Conservation (phyloP, 176 grass and related monocot species). For the Phyllostachys edulis region DNA sequence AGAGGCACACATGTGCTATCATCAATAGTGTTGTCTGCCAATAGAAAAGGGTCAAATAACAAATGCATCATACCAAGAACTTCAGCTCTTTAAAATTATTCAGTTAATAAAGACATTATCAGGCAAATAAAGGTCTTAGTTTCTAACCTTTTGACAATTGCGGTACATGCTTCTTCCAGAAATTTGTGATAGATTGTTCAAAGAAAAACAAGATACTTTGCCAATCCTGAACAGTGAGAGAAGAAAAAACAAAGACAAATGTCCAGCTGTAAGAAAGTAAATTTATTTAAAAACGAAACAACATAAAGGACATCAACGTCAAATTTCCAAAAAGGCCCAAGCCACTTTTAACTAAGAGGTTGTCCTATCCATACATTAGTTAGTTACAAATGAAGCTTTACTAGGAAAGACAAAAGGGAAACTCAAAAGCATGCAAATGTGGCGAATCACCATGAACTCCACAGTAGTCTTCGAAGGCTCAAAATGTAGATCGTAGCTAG, state of each 20-base stretch:
- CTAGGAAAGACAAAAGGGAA: constrained; percentile 18
- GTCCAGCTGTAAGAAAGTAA: constrained; percentile 6
- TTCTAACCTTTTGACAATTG: constrained; percentile 57
- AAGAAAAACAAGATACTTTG: constrained; percentile 76
- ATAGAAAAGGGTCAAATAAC: constrained; percentile 31
- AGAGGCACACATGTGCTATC: constrained; percentile 28
- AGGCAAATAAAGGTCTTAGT: constrained; percentile 21
- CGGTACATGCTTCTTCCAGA: constrained; percentile 58
- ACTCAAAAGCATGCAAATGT: constrained; percentile 22
- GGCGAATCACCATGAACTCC: constrained; percentile 79
- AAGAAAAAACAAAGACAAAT: constrained; percentile 23
- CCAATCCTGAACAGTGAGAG: constrained; percentile 60
- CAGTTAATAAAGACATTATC: constrained; percentile 27
- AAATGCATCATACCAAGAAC: constrained; percentile 32
- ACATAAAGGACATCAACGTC: not conserved
- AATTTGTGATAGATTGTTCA: constrained; percentile 62
- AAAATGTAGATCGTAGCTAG: constrained; percentile 77
- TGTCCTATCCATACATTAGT: not conserved
- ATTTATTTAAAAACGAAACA: constrained; percentile 10
- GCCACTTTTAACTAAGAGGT: not conserved
- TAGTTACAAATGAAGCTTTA: constrained; percentile 30
- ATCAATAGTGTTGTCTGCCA: constrained; percentile 36
- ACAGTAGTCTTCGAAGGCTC: constrained; percentile 88
- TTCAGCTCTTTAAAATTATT: constrained; percentile 9
- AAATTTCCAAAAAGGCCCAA: not conserved